Conservation (phyloP, 768 basidiomycete species). For the Agaricus bisporus region DNA sequence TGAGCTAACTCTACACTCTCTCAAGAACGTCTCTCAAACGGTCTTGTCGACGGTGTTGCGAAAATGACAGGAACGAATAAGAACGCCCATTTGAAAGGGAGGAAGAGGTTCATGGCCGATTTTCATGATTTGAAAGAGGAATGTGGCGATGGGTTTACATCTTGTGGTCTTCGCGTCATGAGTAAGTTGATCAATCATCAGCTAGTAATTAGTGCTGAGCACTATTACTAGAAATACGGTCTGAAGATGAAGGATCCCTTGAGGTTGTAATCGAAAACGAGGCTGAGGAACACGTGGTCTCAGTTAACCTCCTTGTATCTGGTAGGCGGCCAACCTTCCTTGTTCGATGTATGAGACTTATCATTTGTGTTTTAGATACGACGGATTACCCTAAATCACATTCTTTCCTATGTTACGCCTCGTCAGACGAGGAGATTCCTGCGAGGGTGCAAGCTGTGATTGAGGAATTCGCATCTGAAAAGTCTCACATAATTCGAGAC, state of each 20-base stretch:
- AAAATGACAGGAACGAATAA: slow-evolving; percentile 22
- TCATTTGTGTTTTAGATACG: slow-evolving; percentile 35
- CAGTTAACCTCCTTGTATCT: slow-evolving; percentile 42
- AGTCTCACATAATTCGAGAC: slow-evolving; percentile 37
- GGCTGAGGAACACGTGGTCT: slow-evolving; percentile 26
- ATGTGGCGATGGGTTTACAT: slow-evolving; percentile 26
- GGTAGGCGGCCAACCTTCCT: slow-evolving; percentile 25
- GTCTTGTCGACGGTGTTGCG: slow-evolving; percentile 8
- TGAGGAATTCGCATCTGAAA: slow-evolving; percentile 35
- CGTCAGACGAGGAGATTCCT: slow-evolving; percentile 34
- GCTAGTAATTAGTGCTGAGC: not conserved
- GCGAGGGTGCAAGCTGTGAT: slow-evolving; percentile 34
- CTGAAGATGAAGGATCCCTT: slow-evolving; percentile 62
- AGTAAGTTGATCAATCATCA: slow-evolving; percentile 25
- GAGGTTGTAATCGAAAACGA: slow-evolving; percentile 37
- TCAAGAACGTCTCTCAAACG: not conserved
- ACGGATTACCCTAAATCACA: slow-evolving; percentile 63
- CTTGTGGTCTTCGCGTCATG: slow-evolving; percentile 32
- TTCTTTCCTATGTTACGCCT: slow-evolving; percentile 48
- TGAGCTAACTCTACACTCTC: not conserved
- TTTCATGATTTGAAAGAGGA: slow-evolving; percentile 39
- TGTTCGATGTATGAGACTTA: not conserved
- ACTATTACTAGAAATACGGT: slow-evolving; percentile 33
- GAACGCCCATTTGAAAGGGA: slow-evolving; percentile 46
- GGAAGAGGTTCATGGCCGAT: slow-evolving; percentile 53